phyloP scores from a whole-genome alignment of 2,329 filamentous ascomycete genomes.

The Ploettnerulaceae sp. region DNA sequence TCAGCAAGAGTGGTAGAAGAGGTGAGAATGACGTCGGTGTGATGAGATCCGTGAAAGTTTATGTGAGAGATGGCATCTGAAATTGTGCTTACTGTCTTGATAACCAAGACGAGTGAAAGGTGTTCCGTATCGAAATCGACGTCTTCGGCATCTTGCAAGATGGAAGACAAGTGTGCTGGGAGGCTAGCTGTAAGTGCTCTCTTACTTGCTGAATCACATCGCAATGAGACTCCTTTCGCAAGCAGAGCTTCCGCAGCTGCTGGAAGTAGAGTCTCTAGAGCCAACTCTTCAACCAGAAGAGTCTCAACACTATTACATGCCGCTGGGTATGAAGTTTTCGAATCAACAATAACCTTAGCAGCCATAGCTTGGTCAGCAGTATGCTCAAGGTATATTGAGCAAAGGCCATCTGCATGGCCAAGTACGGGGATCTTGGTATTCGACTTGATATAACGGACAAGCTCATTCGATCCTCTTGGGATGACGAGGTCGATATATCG shows the following conservation, averaged over 20 bases:
- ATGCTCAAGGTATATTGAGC: conserved; percentile 75
- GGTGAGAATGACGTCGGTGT: conserved; percentile 90
- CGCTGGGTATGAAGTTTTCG: conserved; percentile 90
- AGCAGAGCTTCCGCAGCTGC: conserved; percentile 68
- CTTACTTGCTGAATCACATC: conserved; percentile 70
- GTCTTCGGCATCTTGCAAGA: conserved; percentile 61
- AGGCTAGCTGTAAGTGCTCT: conserved; percentile 51
- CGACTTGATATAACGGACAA: conserved; percentile 69
- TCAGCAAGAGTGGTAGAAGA: conserved; percentile 63
- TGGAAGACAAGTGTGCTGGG: conserved; percentile 37
- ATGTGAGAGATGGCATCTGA: conserved; percentile 79
- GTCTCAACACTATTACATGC: conserved; percentile 96
- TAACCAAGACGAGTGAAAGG: conserved; percentile 74
- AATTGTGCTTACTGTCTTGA: conserved; percentile 69
- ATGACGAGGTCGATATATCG: conserved; percentile 91
- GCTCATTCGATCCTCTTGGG: conserved; percentile 52
- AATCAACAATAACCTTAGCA: conserved; percentile 74
- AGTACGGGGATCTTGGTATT: conserved; percentile 93
- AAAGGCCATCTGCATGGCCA: conserved; percentile 92
- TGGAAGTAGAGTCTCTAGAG: conserved; percentile 63
- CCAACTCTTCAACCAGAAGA: conserved; percentile 73
- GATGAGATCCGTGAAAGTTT: conserved; percentile 85
- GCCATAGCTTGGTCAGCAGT: conserved; percentile 72
- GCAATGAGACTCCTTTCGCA: conserved; percentile 72
- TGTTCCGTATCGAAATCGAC: conserved; percentile 86